Evolutionary conservation across 2,329 filamentous ascomycete genomes (phyloP).

Genomic region (Penicillium paneum): DNA sequence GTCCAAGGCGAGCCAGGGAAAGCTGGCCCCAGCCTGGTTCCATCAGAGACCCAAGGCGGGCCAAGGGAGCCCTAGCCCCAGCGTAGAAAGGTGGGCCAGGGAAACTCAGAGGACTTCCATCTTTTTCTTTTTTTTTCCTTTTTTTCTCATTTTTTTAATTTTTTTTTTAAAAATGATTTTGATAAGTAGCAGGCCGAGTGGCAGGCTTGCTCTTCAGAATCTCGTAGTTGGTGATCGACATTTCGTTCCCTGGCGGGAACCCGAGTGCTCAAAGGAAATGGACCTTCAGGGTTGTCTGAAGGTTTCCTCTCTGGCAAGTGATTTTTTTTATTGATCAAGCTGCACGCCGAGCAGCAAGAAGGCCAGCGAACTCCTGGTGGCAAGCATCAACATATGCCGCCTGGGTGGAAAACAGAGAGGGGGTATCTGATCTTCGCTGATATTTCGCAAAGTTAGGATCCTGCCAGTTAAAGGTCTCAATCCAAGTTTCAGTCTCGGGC

Average conservation of each 20-base stretch:
- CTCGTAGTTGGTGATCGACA: no score
- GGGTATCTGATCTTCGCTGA: no score
- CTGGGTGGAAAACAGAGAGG: background rate
- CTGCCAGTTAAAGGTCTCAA: background rate
- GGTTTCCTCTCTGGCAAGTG: no score
- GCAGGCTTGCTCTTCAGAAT: background rate
- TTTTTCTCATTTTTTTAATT: background rate
- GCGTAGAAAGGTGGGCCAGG: background rate
- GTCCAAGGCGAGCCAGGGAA: no score
- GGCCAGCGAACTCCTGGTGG: background rate
- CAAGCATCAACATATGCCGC: background rate
- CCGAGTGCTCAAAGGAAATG: no score
- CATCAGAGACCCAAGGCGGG: no score
- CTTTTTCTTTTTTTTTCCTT: background rate
- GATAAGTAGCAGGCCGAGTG: background rate
- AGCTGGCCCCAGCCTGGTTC: no score
- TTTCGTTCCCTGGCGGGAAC: no score
- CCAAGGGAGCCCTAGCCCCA: no score
- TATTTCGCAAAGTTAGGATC: background rate
- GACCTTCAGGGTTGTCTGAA: no score
- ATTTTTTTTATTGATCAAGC: background rate
- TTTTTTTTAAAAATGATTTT: no score
- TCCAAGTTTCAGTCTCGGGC: background rate
- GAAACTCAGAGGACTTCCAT: background rate
- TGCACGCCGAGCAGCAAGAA: background rate